Evolutionary conservation across 1,284 basidiomycete species (phyloP), one percentile per base, ranked within the genome.

Genomic region (Schizophyllum amplum): DNA sequence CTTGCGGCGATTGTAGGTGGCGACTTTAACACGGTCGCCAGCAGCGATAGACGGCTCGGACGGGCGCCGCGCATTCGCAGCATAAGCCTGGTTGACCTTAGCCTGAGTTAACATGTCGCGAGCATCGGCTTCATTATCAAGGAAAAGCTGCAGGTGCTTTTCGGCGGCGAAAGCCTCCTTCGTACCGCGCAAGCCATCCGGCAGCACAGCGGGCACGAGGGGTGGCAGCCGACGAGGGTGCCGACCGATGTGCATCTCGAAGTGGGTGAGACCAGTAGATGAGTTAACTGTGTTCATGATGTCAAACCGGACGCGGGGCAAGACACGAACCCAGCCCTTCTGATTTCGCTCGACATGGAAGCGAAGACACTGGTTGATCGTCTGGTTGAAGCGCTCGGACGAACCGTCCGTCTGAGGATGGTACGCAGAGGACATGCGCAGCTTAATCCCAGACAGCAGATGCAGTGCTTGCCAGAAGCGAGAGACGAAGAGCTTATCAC

Each of bases 341-440:
- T 78, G 75, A 20, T 70, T 56, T 23, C 70, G 65, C 6, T 67
- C 63, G 5, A 73, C 65, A 54, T 68, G 66, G 47, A 62, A 68
- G 1, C 64, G 67, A 0, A 74, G 23, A 42, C 57, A 59, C 51
- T 71, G 69, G 51, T 60, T 66, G 0, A 72, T 33, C 0, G 63
- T n/a, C n/a, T n/a, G n/a, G n/a, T n/a, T n/a, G n/a, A n/a, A n/a
- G n/a, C n/a, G n/a, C n/a, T n/a, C n/a, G 9, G 61, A 64, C 0
- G 54, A 1, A 0, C 69, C 65, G 20, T 71, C 66, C 6, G 53
- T 58, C 26, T 56, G 51, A n/a, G 57, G 60, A 24, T 60, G 61
- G 33, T 53, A 62, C n/a, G 61, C 52, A 0, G 59, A 57, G 0
- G 61, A 64, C 59, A 62, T 59, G 7, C 50, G 24, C 22, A 59